phyloP scores from a whole-genome alignment of 2,329 filamentous ascomycete genomes.

The Lecanoromycetidae sp. region DNA sequence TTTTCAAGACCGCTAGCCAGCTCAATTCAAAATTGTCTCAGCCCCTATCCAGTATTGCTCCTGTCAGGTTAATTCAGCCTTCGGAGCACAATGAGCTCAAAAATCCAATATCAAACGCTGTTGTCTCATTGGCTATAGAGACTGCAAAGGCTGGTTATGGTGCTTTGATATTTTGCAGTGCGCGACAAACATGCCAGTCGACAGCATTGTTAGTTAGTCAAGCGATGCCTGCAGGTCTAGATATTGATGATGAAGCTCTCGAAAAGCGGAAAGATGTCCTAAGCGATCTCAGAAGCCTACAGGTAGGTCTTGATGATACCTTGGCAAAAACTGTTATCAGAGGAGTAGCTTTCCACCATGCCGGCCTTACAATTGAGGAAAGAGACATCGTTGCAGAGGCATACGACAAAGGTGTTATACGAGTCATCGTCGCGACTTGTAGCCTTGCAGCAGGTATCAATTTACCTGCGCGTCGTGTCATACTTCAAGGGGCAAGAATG shows the following conservation, averaged over 20 bases:
- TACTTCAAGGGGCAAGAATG: conserved; percentile 64
- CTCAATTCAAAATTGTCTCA: conserved; percentile 30
- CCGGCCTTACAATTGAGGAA: conserved; percentile 62
- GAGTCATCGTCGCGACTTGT: conserved; percentile 64
- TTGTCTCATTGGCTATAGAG: conserved; percentile 57
- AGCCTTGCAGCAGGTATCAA: conserved; percentile 77
- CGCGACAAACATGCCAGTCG: conserved; percentile 53
- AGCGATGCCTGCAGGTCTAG: conserved; percentile 44
- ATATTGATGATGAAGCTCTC: conserved; percentile 37
- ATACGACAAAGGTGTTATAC: conserved; percentile 56
- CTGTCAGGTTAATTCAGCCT: conserved; percentile 37
- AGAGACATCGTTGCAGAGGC: conserved; percentile 58
- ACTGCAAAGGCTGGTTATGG: conserved; percentile 58
- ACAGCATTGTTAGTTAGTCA: conserved; percentile 57
- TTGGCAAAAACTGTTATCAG: conserved; percentile 52
- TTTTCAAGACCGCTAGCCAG: conserved; percentile 47
- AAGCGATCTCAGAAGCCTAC: conserved; percentile 52
- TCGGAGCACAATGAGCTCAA: conserved; percentile 51
- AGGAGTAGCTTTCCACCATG: conserved; percentile 63
- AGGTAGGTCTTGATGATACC: conserved; percentile 52
- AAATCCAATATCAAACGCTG: conserved; percentile 55
- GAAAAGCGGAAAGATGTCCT: conserved; percentile 53
- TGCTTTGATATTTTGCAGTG: conserved; percentile 61
- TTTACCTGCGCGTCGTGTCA: conserved; percentile 57
- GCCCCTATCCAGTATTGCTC: conserved; percentile 25